Conservation (phyloP, 2,329 filamentous ascomycete species). For the Lasiodiplodia gonubiensis region DNA sequence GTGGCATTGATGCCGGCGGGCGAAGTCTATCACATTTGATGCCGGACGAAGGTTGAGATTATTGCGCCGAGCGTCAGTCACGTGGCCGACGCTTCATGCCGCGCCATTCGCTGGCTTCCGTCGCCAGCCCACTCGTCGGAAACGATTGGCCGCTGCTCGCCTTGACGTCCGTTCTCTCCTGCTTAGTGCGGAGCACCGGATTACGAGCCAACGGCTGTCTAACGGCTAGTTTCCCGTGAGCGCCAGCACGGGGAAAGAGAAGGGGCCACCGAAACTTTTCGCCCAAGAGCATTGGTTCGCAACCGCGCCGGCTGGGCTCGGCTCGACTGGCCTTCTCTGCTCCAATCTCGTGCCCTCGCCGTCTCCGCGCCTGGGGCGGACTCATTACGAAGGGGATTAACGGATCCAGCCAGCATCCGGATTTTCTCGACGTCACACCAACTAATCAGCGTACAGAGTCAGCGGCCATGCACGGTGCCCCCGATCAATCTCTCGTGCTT, state of each 20-base stretch:
- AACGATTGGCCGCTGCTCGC: slow-evolving; percentile 23
- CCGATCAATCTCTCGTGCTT: slow-evolving; percentile 29
- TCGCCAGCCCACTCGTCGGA: slow-evolving; percentile 13
- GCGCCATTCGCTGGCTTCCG: slow-evolving; percentile 34
- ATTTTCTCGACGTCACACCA: slow-evolving; percentile 29
- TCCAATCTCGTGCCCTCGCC: slow-evolving; percentile 20
- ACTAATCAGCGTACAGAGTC: slow-evolving; percentile 29
- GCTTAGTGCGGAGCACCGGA: slow-evolving; percentile 27
- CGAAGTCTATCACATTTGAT: slow-evolving; percentile 42
- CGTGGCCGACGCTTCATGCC: slow-evolving; percentile 44
- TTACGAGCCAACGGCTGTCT: slow-evolving; percentile 17
- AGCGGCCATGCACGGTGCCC: slow-evolving; percentile 22
- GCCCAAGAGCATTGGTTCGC: slow-evolving; percentile 35
- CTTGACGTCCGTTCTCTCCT: slow-evolving; percentile 7
- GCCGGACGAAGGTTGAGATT: slow-evolving; percentile 42
- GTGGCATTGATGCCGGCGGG: slow-evolving; percentile 36
- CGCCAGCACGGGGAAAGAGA: slow-evolving; percentile 14
- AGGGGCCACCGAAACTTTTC: slow-evolving; percentile 24
- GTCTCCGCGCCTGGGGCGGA: slow-evolving; percentile 23
- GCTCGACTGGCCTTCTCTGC: slow-evolving; percentile 24
- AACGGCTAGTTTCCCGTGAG: slow-evolving; percentile 26
- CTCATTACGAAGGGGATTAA: slow-evolving; percentile 28
- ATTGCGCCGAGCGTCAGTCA: slow-evolving; percentile 45
- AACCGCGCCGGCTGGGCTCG: slow-evolving; percentile 28
- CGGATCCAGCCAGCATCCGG: slow-evolving; percentile 28